phyloP scores from a whole-genome alignment of 495 filamentous ascomycete species.

The Sporormia fimetaria region DNA sequence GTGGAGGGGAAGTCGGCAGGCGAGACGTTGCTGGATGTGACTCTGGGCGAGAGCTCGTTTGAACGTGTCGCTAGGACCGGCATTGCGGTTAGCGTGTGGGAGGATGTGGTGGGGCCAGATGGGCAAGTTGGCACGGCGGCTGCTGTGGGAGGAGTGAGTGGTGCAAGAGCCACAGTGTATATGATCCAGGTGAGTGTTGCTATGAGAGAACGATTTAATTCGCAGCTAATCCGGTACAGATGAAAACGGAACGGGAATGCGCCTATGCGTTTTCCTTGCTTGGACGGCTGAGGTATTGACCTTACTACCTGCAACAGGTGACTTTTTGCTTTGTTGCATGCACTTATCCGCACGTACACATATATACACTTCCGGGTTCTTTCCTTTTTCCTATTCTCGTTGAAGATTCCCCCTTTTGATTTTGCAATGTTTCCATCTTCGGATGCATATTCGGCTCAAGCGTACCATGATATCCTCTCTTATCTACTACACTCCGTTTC shows the following conservation, averaged over 20 bases:
- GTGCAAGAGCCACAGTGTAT: slow-evolving; percentile 61
- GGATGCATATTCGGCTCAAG: too few relatives aligned
- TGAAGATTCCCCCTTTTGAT: too few relatives aligned
- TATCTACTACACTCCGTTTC: too few relatives aligned
- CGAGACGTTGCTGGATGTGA: slow-evolving; percentile 66
- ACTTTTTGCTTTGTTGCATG: too few relatives aligned
- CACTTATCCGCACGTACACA: too few relatives aligned
- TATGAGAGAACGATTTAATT: not conserved
- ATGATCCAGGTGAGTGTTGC: slow-evolving; percentile 53
- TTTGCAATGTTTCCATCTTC: too few relatives aligned
- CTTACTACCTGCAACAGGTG: too few relatives aligned
- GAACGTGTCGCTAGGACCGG: slow-evolving; percentile 70
- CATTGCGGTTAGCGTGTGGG: slow-evolving; percentile 78
- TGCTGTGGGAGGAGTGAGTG: slow-evolving; percentile 56
- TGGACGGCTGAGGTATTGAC: slow-evolving; percentile 29
- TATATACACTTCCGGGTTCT: too few relatives aligned
- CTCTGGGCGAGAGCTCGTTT: slow-evolving; percentile 73
- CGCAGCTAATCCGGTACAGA: slow-evolving; percentile 3
- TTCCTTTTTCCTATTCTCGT: too few relatives aligned
- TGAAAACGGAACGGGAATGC: slow-evolving; percentile 25
- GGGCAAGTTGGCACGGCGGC: slow-evolving; percentile 55
- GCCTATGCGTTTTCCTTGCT: slow-evolving; percentile 27
- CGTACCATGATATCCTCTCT: too few relatives aligned
- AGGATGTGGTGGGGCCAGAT: slow-evolving; percentile 60
- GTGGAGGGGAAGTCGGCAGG: slow-evolving; percentile 57